Evolutionary conservation across 371 early-diverging fungal genomes (phyloP).

Genomic region (Mortierella sp.): DNA sequence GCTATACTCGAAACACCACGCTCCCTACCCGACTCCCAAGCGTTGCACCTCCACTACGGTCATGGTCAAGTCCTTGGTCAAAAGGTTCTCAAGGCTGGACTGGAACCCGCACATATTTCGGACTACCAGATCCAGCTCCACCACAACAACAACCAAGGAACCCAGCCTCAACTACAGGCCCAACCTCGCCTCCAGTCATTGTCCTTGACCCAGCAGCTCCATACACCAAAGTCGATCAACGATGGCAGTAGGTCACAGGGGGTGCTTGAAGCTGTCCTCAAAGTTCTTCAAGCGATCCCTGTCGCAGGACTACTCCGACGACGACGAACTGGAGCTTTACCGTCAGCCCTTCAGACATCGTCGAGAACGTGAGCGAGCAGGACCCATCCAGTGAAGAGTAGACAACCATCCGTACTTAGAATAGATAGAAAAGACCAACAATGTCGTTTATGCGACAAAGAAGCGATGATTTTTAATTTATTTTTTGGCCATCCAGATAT

Average conservation of each 20-base stretch:
- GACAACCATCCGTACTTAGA: neutral
- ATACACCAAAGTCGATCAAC: neutral
- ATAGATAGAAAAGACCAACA: neutral
- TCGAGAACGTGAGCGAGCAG: neutral
- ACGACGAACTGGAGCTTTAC: neutral
- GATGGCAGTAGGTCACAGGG: too few species aligned
- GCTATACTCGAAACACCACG: neutral
- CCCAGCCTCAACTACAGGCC: neutral
- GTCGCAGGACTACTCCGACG: neutral
- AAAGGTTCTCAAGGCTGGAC: neutral
- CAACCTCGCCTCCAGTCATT: too few species aligned
- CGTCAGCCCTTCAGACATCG: neutral
- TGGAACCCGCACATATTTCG: neutral
- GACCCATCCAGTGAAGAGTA: neutral
- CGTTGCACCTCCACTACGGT: neutral
- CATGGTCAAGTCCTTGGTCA: neutral
- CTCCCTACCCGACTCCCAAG: neutral
- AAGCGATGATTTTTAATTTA: too few species aligned
- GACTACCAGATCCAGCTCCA: neutral
- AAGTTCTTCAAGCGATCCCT: neutral
- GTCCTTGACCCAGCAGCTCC: too few species aligned
- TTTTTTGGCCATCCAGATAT: too few species aligned
- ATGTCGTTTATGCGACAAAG: too few species aligned
- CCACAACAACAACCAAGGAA: neutral
- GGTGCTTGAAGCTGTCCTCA: neutral